Conservation (phyloP, 2,329 filamentous ascomycete genomes). For the Xylaria sp. region DNA sequence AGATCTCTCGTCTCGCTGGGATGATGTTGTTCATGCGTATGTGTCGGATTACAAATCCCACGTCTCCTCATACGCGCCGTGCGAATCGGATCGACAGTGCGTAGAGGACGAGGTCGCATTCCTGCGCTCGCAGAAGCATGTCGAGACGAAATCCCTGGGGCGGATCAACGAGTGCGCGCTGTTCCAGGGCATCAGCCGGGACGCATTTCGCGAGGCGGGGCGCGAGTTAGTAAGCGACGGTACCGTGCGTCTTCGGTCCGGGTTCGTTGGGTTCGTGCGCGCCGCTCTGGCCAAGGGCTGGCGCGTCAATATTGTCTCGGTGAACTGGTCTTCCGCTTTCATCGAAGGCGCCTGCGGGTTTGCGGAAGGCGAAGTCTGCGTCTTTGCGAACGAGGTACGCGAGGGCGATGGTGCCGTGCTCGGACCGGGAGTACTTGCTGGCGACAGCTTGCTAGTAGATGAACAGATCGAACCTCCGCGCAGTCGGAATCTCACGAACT, state of each 20-base stretch:
- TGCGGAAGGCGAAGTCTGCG: conserved; percentile 44
- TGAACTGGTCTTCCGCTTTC: conserved; percentile 63
- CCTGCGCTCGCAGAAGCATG: conserved; percentile 54
- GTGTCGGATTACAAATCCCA: conserved; percentile 55
- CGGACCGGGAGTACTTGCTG: conserved; percentile 52
- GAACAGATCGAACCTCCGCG: conserved; percentile 34
- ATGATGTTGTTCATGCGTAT: conserved; percentile 58
- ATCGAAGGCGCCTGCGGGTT: conserved; percentile 57
- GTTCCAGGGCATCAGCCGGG: conserved; percentile 54
- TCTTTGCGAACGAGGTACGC: conserved; percentile 58
- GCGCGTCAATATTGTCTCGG: conserved; percentile 58
- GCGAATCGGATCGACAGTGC: conserved; percentile 49
- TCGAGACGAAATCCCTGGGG: conserved; percentile 59
- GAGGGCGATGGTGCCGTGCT: conserved; percentile 53
- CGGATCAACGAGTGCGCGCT: conserved; percentile 57
- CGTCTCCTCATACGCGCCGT: conserved; percentile 49
- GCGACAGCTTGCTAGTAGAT: background rate
- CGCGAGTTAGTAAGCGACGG: conserved; percentile 50
- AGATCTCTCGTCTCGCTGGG: conserved; percentile 56
- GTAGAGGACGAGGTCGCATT: conserved; percentile 49
- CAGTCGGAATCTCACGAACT: conserved; percentile 52
- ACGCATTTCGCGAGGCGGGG: conserved; percentile 54
- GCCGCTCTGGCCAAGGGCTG: conserved; percentile 46
- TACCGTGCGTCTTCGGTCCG: conserved; percentile 52
- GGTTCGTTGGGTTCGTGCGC: conserved; percentile 52